A percentile compares a stretch with the other conserved stretches of the same genome.
Conservation (phyloP, 805 yeast species). For the Lipomyces yamanashiensis region DNA sequence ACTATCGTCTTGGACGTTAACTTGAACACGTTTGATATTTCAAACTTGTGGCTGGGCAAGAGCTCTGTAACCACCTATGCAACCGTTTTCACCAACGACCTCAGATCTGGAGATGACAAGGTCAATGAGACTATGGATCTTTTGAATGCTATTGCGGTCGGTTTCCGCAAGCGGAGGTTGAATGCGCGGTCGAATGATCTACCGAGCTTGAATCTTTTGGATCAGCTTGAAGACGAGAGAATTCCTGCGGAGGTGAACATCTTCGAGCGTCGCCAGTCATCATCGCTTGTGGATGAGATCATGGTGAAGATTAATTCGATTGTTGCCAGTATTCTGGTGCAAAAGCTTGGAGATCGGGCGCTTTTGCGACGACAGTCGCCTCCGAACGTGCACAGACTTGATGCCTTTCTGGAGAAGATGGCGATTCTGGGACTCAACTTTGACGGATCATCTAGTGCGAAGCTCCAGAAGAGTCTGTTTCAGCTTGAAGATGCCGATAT, state of each 20-base stretch:
- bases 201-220: conserved; percentile 65
- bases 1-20: conserved; percentile 83
- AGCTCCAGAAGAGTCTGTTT: conserved; percentile 73
- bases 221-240: conserved; percentile 84
- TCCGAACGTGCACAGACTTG: conserved; percentile 81
- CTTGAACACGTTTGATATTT: conserved; percentile 69
- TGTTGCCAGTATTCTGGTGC: conserved; percentile 78
- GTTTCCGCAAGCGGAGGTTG: conserved; percentile 71
- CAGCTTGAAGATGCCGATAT: conserved; percentile 62
- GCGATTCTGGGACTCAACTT: conserved; percentile 57
- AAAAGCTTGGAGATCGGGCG: conserved; percentile 77
- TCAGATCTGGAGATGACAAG: conserved; percentile 38
- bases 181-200: conserved; percentile 53
- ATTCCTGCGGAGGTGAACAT: conserved; percentile 73
- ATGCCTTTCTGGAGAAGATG: conserved; percentile 74
- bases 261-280: conserved; percentile 63
- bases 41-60: conserved; percentile 77
- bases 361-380: conserved; percentile 84
- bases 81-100: conserved; percentile 57
- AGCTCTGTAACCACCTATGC: conserved; percentile 68
- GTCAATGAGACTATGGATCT: conserved; percentile 1
- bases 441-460: conserved; percentile 74
- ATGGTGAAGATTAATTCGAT: conserved; percentile 80
- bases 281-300: conserved; percentile 71
- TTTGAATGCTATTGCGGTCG: conserved; percentile 55